Conservation (phyloP, 768 basidiomycete genomes). For the Naganishia kalamii region DNA sequence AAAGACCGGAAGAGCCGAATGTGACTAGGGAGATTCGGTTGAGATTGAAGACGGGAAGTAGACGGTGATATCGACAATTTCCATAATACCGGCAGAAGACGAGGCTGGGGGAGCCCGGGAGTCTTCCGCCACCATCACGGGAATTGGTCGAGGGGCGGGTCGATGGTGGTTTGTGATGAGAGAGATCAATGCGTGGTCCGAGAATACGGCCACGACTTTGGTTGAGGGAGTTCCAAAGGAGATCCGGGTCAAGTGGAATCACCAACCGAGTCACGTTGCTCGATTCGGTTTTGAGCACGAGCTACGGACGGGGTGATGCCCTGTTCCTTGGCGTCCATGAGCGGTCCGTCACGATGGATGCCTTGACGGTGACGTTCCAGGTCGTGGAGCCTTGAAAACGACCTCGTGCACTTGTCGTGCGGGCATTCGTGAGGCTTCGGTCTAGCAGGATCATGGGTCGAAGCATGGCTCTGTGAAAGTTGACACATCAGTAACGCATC, state of each 20-base stretch:
- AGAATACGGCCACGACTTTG: conserved; percentile 9
- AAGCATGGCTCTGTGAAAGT: conserved; percentile 61
- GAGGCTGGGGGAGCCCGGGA: neutral
- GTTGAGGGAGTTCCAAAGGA: neutral
- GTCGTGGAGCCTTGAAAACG: conserved; percentile 91
- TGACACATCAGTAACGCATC: neutral
- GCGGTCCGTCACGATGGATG: conserved; percentile 44
- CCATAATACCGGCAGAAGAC: conserved; percentile 18
- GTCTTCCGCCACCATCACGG: conserved; percentile 17
- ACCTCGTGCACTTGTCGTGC: conserved; percentile 75
- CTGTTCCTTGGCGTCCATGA: conserved; percentile 42
- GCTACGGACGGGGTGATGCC: conserved; percentile 41
- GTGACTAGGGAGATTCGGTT: neutral
- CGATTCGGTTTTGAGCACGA: conserved; percentile 39
- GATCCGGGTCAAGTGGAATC: neutral
- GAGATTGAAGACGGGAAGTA: neutral
- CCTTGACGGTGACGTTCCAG: conserved; percentile 67
- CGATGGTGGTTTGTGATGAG: conserved; percentile 10
- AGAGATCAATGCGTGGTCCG: conserved; percentile 4
- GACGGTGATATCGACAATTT: conserved; percentile 18
- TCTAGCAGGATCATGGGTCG: conserved; percentile 87
- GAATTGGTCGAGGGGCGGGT: conserved; percentile 3
- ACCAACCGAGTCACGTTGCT: conserved; percentile 33
- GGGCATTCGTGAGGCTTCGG: conserved; percentile 83
- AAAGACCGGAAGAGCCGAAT: conserved; percentile 9